Percentiles rank a stretch among this genome's conserved stretches.
Evolutionary conservation across 2,329 filamentous ascomycete species (phyloP).

Genomic region (Cladophialophora carrionii): DNA sequence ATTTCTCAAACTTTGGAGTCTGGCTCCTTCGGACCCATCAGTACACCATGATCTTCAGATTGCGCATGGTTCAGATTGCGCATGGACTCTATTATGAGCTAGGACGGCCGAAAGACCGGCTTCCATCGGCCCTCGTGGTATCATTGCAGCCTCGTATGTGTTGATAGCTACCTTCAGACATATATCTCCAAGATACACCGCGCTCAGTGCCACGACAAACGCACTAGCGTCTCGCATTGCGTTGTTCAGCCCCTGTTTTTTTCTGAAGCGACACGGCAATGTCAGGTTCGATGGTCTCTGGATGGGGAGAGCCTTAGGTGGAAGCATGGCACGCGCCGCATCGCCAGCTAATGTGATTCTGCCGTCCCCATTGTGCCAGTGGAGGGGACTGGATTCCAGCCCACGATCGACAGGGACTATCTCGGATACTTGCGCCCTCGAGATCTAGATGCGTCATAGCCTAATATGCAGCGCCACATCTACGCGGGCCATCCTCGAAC

Average conservation of each 20-base stretch:
- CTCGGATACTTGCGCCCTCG: constrained; percentile 32
- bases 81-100: background rate
- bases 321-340: constrained; percentile 53
- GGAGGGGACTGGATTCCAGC: constrained; percentile 3
- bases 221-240: constrained; percentile 48
- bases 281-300: background rate
- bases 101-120: constrained; percentile 30
- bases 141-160: constrained; percentile 44
- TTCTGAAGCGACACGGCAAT: constrained; percentile 32
- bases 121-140: constrained; percentile 49
- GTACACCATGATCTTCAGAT: background rate
- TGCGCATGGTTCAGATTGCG: no score
- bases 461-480: constrained; percentile 35
- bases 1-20: background rate
- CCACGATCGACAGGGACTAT: constrained; percentile 29
- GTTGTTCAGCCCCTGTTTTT: constrained; percentile 54
- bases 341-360: constrained; percentile 44
- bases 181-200: constrained; percentile 7
- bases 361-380: constrained; percentile 29
- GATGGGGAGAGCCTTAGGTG: constrained; percentile 40
- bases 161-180: constrained; percentile 32
- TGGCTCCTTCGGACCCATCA: background rate
- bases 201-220: constrained; percentile 39
- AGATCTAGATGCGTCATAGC: constrained; percentile 39
- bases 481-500: constrained; percentile 32